phyloP scores from a whole-genome alignment of 495 filamentous ascomycete species.

The Penicillium waksmanii region DNA sequence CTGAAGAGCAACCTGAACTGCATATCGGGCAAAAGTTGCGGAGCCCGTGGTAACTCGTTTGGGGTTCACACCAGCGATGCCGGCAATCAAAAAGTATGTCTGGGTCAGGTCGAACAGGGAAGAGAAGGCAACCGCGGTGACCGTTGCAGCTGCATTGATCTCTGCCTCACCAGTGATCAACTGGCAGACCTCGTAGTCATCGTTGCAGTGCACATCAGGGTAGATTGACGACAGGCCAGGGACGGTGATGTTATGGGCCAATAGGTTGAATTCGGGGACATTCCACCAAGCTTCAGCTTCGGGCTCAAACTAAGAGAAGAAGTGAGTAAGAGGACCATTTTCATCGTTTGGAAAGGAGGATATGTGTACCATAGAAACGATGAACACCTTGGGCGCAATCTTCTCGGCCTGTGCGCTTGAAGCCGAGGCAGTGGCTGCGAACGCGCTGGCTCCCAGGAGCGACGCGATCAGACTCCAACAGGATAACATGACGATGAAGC shows the following conservation, averaged over 20 bases:
- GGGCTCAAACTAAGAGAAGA: slow-evolving; percentile 56
- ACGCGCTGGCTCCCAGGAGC: slow-evolving; percentile 20
- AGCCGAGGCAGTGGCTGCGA: slow-evolving; percentile 13
- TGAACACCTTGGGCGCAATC: slow-evolving; percentile 68
- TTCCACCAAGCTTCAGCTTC: slow-evolving; percentile 71
- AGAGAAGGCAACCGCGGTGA: slow-evolving; percentile 61
- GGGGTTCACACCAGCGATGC: slow-evolving; percentile 75
- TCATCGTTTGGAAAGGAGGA: background rate
- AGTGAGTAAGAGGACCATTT: background rate
- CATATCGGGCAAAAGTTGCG: slow-evolving; percentile 69
- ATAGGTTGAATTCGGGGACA: slow-evolving; percentile 62
- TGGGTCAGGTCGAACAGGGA: slow-evolving; percentile 64
- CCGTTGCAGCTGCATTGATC: slow-evolving; percentile 73
- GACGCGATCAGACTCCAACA: slow-evolving; percentile 19
- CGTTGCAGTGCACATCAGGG: slow-evolving; percentile 66
- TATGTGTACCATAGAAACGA: slow-evolving; percentile 66
- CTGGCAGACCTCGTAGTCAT: slow-evolving; percentile 62
- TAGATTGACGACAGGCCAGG: slow-evolving; percentile 68
- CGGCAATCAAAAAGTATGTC: slow-evolving; percentile 73
- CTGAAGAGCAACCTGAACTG: slow-evolving; percentile 73
- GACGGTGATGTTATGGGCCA: slow-evolving; percentile 66
- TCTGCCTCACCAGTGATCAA: slow-evolving; percentile 62
- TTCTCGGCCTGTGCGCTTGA: slow-evolving; percentile 20
- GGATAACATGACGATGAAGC: slow-evolving; percentile 16
- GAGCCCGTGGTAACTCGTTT: slow-evolving; percentile 62